Base-by-base conservation (phyloP, 1,139 yeast species). In the Pneumocystis murina region DNA sequence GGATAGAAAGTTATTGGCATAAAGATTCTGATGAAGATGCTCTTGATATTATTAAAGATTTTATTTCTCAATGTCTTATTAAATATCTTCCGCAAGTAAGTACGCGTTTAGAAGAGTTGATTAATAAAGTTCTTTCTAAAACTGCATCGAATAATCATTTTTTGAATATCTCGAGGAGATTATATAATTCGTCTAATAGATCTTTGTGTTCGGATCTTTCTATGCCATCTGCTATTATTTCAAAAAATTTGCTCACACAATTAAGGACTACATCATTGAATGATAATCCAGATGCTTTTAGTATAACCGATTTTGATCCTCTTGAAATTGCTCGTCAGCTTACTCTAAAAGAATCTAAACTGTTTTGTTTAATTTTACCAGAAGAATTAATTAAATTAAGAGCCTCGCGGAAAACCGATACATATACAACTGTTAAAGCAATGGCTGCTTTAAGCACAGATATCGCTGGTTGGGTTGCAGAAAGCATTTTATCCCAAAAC, bases 1-100 rank as follows among this genome's bases (percentile, higher is more conserved):
- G 94, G 72, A 78, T 90, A 54, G 88, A 85, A 64, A 82, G 82
- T 67, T 86, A 85, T 72, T 92, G 97, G 97, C 77, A 82, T n/a
- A 79, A 79, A 30, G 81, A 83, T 16, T 41, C 62, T 69, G 81
- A 79, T 65, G 82, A 80, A 66, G 81, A 80, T 59, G 69, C 72
- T 59, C 61, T 69, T 41, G 62, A 64, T 36, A 40, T 62, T 17
- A 66, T 68, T 59, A 55, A 54, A 16, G 66, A 63, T 57, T 68
- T 69, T 63, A 68, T 66, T 4, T 63, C 63, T n/a, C 79, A 77
- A 5, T 73, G 85, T 10, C 72, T 83, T 40, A 76, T 77, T 43
- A 74, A 78, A 41, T 84, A 88, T 85, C 74, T 79, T 62, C 72
- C 74, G 12, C 88, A 89, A 74, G 81, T 84, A 10, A 79, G 78